Base-by-base conservation (phyloP, 129 eudicot species). In the Logfia minima region DNA sequence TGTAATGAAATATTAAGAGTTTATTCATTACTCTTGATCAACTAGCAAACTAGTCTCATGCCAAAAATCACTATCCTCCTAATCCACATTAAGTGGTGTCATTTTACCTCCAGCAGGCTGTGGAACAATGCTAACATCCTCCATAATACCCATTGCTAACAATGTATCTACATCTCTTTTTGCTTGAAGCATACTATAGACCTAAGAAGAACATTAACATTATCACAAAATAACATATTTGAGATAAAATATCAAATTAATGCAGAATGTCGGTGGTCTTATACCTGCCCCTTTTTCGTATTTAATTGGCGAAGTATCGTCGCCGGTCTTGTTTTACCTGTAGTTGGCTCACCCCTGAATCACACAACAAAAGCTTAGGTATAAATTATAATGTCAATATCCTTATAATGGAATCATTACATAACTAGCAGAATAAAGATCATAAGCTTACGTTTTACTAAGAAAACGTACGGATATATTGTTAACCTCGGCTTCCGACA, bases 101-200 rank as follows among this genome's bases (percentile, higher is more conserved):
- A 65, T 4, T 9, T 86, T 89, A 91, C 97, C 99, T 83, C 99
- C 97, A 81, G 97, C 96, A 68, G 99, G 99, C 83, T 95, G 99
- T 21, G 99, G 99, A 83, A 95, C 86, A 60, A 95, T 91, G 84
- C 96, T 95, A 73, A 92, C 93, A 83, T 95, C 99, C 67, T 95
- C 99, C 99, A 95, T 95, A 13, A 91, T 86, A 75, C 99, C 99
- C 99, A 95, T 95, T 35, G 97, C 91, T 78, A 95, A 70, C 84
- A 95, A 92, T 22, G 97, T 95, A 66, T 95, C 99, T 19, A 89
- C 97, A 83, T 95, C 99, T 84, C 97, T 83, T 87, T 89, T 95
- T 45, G 96, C 99, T 86, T 95, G 99, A 88, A 89, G 89, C 93
- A 95, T 89, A 76, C 97, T 95, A 81, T 95, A 95, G 22, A 95